Evolutionary conservation across 2,329 filamentous ascomycete species (phyloP), one percentile per base, ranked within the genome.

Genomic region (Hypoxylon sp.): DNA sequence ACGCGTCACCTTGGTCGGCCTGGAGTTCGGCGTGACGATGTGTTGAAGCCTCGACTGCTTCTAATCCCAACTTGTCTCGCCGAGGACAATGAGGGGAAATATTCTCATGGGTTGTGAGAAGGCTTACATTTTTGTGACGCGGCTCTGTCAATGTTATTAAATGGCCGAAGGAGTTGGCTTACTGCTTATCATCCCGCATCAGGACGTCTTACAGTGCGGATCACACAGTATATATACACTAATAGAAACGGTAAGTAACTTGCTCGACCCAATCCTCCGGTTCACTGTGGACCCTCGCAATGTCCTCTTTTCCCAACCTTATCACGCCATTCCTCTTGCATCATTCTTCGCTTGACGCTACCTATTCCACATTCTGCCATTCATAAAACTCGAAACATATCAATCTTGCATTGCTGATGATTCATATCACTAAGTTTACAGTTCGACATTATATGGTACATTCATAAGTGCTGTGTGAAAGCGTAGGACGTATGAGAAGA

Each of bases 401-500:
- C 24, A 50, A 17, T n/a, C 15, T 50, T 31, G 11, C 27, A 31
- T 50, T 44, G 7, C 39, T 19, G 37, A 10, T 11, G 8, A 44
- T 44, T 6, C 39, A 44, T 21, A 29, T 31, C 47, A 17, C 47
- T 50, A 31, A 50, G 6, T 15, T 37, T 37, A 44, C 27, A 44
- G 31, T 44, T 55, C 15, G 46, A 32, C 35, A 35, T 11, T 15
- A 37, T 57, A 61, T 66, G 35, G 54, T 61, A 66, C 52, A 66
- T 60, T 59, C 56, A 61, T 66, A 53, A 61, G 15, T 55, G n/a
- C 21, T 50, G 53, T 21, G 53, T 27, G 42, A 37, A 50, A 47
- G 51, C 44, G 37, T 50, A 27, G 6, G 44, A 46, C 53, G 31
- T 32, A 56, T 46, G 53, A 56, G 24, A 42, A 35, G 51, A 29